These are phyloP conservation scores for Cercophora newfieldiana DNA, from an alignment of 495 filamentous ascomycete genomes.

Conservation along the genomic window DNA sequence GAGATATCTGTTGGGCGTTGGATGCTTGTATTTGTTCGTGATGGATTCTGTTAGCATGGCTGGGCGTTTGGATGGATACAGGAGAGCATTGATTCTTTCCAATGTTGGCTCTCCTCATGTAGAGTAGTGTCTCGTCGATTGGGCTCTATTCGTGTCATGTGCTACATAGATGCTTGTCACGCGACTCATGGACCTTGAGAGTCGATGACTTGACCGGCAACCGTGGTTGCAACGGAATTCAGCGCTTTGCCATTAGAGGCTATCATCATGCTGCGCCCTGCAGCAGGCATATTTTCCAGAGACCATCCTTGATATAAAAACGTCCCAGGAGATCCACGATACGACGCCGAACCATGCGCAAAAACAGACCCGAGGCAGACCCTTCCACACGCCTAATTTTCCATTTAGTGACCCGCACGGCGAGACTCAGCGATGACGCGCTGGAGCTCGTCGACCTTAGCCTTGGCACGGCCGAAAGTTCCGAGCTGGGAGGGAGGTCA, in stretches of 20 bases:
- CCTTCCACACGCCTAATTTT: conserved; percentile 16
- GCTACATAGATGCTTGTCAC: background rate
- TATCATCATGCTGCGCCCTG: conserved; percentile 13
- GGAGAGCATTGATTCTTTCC: background rate
- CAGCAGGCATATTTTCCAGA: conserved; percentile 15
- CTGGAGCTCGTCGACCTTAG: conserved; percentile 97
- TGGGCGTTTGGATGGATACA: conserved; percentile 5
- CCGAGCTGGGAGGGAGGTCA: conserved; percentile 59
- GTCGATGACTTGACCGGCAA: background rate
- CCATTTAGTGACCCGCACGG: conserved; percentile 71
- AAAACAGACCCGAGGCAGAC: conserved; percentile 26
- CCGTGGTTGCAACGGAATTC: conserved; percentile 3
- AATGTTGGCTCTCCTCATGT: background rate
- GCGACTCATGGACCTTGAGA: background rate
- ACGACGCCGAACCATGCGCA: conserved; percentile 24
- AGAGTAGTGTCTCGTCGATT: background rate
- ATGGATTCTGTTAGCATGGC: conserved; percentile 20
- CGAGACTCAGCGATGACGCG: conserved; percentile 95
- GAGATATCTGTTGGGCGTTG: background rate
- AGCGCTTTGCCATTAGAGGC: conserved; percentile 19
- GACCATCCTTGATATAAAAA: conserved; percentile 19
- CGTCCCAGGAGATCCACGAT: conserved; percentile 19
- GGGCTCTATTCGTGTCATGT: background rate
- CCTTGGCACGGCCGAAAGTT: conserved; percentile 96
- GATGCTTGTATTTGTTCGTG: background rate